Evolutionary conservation across 306 rosid species (phyloP).

Genomic region (Cucurbita pepo): DNA sequence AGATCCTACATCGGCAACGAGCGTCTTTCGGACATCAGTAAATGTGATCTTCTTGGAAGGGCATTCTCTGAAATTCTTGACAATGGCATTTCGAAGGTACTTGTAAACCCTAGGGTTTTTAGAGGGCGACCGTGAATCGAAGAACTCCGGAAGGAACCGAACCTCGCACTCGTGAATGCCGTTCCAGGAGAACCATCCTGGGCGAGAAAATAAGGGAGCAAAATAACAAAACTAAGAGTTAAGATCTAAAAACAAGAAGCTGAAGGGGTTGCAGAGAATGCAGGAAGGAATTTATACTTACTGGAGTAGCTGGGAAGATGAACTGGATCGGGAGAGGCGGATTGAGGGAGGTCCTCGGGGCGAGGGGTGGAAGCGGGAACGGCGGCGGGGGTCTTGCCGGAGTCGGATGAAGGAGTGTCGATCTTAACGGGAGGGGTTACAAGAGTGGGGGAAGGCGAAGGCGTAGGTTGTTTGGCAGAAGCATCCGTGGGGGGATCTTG

Average conservation of each 20-base stretch:
- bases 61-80: conserved; percentile 45
- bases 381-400: not conserved
- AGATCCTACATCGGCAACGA: conserved; percentile 81
- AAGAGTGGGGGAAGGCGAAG: not conserved
- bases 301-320: conserved; percentile 62
- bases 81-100: conserved; percentile 65
- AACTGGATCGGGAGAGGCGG: conserved; percentile 17
- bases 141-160: conserved; percentile 69
- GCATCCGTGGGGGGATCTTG: not conserved
- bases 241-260: not conserved
- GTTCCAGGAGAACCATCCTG: conserved; percentile 72
- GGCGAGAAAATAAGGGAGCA: too few species aligned
- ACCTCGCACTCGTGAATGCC: conserved; percentile 52
- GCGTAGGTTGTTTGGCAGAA: not conserved
- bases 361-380: not conserved
- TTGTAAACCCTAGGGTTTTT: conserved; percentile 67
- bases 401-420: not conserved
- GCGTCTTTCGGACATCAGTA: conserved; percentile 72
- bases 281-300: not conserved
- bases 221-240: not conserved
- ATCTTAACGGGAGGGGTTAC: not conserved
- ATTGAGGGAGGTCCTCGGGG: conserved; percentile 7
- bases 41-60: conserved; percentile 58
- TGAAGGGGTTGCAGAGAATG: not conserved
- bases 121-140: conserved; percentile 35